Conservation (phyloP, 73 alveolate genomes). For the Durusdinium trenchii region DNA sequence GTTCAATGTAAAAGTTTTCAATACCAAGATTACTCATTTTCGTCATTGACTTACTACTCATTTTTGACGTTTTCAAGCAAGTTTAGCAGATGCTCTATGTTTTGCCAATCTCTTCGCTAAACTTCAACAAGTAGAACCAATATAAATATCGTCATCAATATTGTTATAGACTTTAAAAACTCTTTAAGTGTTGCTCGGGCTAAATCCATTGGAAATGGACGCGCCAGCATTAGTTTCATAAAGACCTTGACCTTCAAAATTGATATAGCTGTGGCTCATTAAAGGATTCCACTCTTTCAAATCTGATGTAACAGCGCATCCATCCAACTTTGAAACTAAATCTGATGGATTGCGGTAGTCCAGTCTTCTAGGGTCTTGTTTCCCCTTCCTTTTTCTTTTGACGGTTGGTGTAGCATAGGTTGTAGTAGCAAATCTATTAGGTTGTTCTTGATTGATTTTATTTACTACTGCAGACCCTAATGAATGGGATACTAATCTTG, state of each 20-base stretch:
- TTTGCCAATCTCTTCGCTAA: no score
- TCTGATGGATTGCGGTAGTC: not conserved
- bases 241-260: not conserved
- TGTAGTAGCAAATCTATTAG: not conserved
- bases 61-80: no score
- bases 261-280: not conserved
- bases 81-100: no score
- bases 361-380: not conserved
- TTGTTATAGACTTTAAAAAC: no score
- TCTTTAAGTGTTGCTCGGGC: no score
- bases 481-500: not conserved
- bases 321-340: not conserved
- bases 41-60: no score
- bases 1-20: no score
- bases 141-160: no score
- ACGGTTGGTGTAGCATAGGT: constrained; percentile 25
- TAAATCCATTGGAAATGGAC: not conserved
- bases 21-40: no score
- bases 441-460: not conserved
- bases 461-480: not conserved
- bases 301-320: not conserved
- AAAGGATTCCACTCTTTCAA: not conserved
- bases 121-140: no score
- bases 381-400: not conserved
- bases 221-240: not conserved